Evolutionary conservation across 2,329 filamentous ascomycete species (phyloP), one percentile per base, ranked within the genome.

Genomic region (Aureobasidium subglaciale): DNA sequence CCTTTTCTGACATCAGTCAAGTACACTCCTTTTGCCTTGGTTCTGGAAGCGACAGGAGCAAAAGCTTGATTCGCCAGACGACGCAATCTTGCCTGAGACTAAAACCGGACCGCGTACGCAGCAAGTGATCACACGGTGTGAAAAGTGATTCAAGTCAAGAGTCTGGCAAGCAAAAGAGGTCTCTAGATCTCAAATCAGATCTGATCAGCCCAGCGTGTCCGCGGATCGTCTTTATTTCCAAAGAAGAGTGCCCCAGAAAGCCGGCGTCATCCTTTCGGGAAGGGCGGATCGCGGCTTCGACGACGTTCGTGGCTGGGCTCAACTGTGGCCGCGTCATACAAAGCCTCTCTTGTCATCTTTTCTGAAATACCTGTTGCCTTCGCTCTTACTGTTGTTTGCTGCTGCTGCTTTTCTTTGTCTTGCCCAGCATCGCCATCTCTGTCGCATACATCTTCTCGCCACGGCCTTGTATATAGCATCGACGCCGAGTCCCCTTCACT

Each of bases 291-390:
- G 13, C 18, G 46, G 32, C 42, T 43, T 48, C 45, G 32, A 35
- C 45, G 30, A 48, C 45, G 32, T 50, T 37, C 18, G 46, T 37
- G 46, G 46, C 46, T 50, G 46, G 46, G 46, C 46, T 18, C 30
- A 38, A n/a, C 11, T 50, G 46, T 50, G 46, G 46, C 46, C 46
- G 46, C 46, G 46, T 50, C 46, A 50, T 50, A 50, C 46, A 50
- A 38, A 13, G 13, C 40, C n/a, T 16, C 22, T 22, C 32, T 48
- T 48, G 46, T 50, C 32, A 29, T 38, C 32, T 38, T 50, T 27
- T 32, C 20, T 34, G 45, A 38, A 37, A 38, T 50, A 27, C 32
- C 27, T 37, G 16, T 50, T 35, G 46, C 46, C 34, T 49, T 32
- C 43, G 27, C 29, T 34, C 45, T 48, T 25, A 18, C 9, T 35